Conservation (phyloP, 2,329 filamentous ascomycete genomes). For the Trichoderma polysporum region DNA sequence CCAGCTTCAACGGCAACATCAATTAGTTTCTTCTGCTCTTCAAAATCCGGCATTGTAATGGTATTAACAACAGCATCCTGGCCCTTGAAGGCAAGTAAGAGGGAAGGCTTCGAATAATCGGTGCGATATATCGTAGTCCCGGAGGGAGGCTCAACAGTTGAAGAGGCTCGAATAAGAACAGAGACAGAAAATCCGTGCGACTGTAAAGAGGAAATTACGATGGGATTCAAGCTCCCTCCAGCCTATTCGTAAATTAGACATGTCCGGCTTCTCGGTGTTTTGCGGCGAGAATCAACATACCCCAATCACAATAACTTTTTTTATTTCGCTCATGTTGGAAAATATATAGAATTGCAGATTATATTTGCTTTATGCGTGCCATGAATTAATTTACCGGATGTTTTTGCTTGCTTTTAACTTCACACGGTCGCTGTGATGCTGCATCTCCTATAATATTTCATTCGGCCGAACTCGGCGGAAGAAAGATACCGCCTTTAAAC, state of each 20-base stretch:
- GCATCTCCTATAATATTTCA: neutral
- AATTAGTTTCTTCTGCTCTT: slow-evolving; percentile 4
- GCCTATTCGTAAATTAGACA: neutral
- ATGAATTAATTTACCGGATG: neutral
- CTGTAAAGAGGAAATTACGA: neutral
- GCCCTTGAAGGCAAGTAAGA: neutral
- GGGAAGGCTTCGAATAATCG: neutral
- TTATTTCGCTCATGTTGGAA: neutral
- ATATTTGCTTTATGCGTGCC: neutral
- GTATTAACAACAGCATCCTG: slow-evolving; percentile 2
- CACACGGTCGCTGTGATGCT: neutral
- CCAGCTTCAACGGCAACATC: slow-evolving; percentile 1
- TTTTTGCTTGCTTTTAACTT: neutral
- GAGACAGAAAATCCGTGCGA: neutral
- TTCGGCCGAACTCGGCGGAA: slow-evolving; percentile 20
- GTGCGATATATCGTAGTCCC: neutral
- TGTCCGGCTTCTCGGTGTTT: neutral
- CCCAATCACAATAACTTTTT: neutral
- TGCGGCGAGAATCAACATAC: neutral
- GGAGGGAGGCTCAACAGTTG: neutral
- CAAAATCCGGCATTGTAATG: slow-evolving; percentile 2
- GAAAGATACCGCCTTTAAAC: neutral
- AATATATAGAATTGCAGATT: neutral
- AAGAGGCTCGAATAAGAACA: neutral
- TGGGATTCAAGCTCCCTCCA: neutral